These are phyloP conservation scores for Serpula lacrymans DNA, from an alignment of 768 basidiomycete species.

Conservation along the genomic window DNA sequence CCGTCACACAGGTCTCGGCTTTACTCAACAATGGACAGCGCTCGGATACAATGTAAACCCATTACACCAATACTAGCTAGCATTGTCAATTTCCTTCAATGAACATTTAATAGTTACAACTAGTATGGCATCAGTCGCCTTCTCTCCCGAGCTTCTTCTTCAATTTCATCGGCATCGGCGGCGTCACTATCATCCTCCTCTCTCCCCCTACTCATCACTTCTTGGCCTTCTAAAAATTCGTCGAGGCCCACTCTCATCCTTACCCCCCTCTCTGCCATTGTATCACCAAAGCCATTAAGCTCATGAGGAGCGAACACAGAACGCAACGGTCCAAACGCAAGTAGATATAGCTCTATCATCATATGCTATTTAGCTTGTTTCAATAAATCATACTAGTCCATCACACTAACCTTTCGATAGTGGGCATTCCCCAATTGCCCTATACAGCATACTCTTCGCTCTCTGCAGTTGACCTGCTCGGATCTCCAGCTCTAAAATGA, in stretches of 20 bases:
- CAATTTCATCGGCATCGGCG: conserved; percentile 51
- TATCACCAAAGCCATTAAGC: conserved; percentile 58
- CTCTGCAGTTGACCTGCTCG: conserved; percentile 50
- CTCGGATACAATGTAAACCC: no score
- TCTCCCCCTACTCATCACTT: conserved; percentile 8
- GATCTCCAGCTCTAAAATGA: conserved; percentile 79
- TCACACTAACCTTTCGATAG: conserved; percentile 61
- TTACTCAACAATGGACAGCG: conserved; percentile 12
- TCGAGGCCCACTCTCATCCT: conserved; percentile 63
- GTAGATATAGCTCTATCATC: conserved; percentile 63
- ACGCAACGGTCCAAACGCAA: conserved; percentile 73
- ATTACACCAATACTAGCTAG: conserved; percentile 15
- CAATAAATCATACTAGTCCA: conserved; percentile 5
- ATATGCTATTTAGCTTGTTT: conserved; percentile 10
- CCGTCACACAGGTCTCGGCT: conserved; percentile 11
- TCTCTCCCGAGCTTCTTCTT: conserved; percentile 54
- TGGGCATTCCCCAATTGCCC: conserved; percentile 74
- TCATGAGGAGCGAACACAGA: conserved; percentile 57
- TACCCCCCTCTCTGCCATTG: conserved; percentile 74
- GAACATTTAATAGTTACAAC: conserved; percentile 14
- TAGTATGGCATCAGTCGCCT: conserved; percentile 64
- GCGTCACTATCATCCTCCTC: conserved; percentile 21
- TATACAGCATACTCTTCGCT: conserved; percentile 72
- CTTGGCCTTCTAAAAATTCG: conserved; percentile 23
- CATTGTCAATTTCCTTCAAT: conserved; percentile 6